Conservation (phyloP, 352 stramenopile species). For the Globisporangium radiosum region DNA sequence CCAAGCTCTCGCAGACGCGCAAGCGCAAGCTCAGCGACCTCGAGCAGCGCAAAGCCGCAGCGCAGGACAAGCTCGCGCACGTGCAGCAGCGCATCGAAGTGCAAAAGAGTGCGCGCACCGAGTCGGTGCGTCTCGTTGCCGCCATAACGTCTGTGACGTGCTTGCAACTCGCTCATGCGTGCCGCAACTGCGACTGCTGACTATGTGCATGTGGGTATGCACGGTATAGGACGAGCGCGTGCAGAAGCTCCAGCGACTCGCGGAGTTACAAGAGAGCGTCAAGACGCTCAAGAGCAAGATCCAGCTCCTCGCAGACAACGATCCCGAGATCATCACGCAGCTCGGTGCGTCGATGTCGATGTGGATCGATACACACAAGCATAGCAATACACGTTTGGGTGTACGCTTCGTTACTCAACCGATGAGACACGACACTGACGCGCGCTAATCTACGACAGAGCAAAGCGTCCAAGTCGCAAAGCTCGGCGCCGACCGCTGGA, state of each 20-base stretch:
- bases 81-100: slow-evolving; percentile 42
- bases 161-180: neutral
- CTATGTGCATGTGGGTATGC: neutral
- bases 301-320: slow-evolving; percentile 66
- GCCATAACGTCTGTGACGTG: no score
- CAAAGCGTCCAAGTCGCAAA: slow-evolving; percentile 60
- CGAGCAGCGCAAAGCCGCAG: slow-evolving; percentile 35
- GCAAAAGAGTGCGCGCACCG: slow-evolving; percentile 39
- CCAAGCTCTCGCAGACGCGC: slow-evolving; percentile 69
- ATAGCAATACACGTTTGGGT: no score
- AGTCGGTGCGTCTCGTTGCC: slow-evolving; percentile 33
- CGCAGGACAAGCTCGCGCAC: slow-evolving; percentile 36
- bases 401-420: no score
- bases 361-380: no score
- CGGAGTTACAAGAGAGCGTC: slow-evolving; percentile 42
- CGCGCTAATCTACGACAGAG: slow-evolving; percentile 13
- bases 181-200: neutral
- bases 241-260: slow-evolving; percentile 48
- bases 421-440: neutral
- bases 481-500: slow-evolving; percentile 68
- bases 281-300: slow-evolving; percentile 43
- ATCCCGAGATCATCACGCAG: slow-evolving; percentile 57
- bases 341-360: slow-evolving; percentile 23
- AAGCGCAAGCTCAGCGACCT: slow-evolving; percentile 72
- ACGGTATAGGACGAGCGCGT: slow-evolving; percentile 46